These are phyloP conservation scores for Xylariales sp. DNA, from an alignment of 2,329 filamentous ascomycete genomes.

Conservation along the genomic window DNA sequence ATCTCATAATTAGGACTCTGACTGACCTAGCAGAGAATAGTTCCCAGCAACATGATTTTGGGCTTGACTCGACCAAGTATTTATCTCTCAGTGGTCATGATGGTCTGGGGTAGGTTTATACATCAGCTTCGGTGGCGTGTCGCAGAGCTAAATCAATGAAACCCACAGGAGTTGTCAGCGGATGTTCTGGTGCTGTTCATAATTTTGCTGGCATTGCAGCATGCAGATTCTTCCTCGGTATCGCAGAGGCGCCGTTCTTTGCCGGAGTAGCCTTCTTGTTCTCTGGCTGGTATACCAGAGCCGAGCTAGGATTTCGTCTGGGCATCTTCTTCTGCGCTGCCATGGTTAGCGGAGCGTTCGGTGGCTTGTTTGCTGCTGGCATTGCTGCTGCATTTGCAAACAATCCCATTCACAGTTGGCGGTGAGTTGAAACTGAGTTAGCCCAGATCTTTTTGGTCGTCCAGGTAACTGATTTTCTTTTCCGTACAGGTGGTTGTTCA, in stretches of 20 bases:
- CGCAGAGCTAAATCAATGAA: slow-evolving; percentile 35
- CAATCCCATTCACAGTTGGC: slow-evolving; percentile 41
- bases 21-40: slow-evolving; percentile 17
- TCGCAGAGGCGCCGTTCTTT: slow-evolving; percentile 39
- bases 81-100: slow-evolving; percentile 35
- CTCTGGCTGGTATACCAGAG: slow-evolving; percentile 51
- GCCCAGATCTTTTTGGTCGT: not conserved
- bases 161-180: slow-evolving; percentile 36
- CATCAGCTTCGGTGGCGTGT: slow-evolving; percentile 30
- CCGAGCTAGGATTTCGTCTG: slow-evolving; percentile 48
- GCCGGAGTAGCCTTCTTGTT: slow-evolving; percentile 45
- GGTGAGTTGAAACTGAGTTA: no score
- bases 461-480: not conserved
- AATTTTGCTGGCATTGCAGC: slow-evolving; percentile 31
- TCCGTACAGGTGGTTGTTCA: not conserved
- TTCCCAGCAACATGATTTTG: slow-evolving; percentile 34
- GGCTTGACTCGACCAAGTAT: slow-evolving; percentile 37
- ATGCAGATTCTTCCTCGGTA: slow-evolving; percentile 33
- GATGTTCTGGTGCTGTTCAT: slow-evolving; percentile 30
- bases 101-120: slow-evolving; percentile 30
- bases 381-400: slow-evolving; percentile 51
- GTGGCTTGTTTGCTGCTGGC: slow-evolving; percentile 44
- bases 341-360: slow-evolving; percentile 55
- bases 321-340: slow-evolving; percentile 52
- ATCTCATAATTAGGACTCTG: not conserved